These are phyloP conservation scores for Saururus chinensis DNA, from an alignment of 164 flowering plant species.

Conservation along the genomic window DNA sequence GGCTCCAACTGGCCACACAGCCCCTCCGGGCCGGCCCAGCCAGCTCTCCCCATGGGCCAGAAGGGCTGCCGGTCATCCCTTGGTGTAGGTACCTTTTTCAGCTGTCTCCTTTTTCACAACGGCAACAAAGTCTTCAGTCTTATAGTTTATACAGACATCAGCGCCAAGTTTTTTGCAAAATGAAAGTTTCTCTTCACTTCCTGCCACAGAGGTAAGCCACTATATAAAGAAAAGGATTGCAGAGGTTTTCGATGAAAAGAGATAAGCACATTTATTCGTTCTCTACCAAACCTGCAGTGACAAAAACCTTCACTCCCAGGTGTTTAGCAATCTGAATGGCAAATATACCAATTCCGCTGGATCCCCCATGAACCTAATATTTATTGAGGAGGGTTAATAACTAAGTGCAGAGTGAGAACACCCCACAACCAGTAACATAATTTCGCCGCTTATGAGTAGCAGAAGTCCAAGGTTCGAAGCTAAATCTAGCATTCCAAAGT, in stretches of 20 bases:
- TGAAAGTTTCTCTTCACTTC: constrained; percentile 67
- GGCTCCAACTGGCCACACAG: too few relatives aligned
- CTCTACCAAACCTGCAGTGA: constrained; percentile 61
- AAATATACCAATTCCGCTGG: constrained; percentile 95
- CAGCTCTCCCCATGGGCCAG: too few relatives aligned
- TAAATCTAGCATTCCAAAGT: too few relatives aligned
- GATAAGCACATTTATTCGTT: too few relatives aligned
- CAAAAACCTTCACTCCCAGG: constrained; percentile 61
- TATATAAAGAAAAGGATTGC: background rate
- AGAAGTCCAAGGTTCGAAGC: too few relatives aligned
- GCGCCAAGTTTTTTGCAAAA: constrained; percentile 84
- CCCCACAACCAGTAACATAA: too few relatives aligned
- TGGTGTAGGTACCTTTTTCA: too few relatives aligned
- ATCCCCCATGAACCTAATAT: constrained; percentile 83
- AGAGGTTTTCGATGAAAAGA: background rate
- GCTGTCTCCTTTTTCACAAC: constrained; percentile 80
- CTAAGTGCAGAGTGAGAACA: too few relatives aligned
- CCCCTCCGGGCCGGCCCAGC: too few relatives aligned
- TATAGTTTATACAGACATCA: constrained; percentile 91
- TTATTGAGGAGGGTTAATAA: background rate
- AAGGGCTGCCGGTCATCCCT: too few relatives aligned
- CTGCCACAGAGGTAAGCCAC: constrained; percentile 20
- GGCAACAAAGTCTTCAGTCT: constrained; percentile 85
- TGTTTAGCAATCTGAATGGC: constrained; percentile 85
- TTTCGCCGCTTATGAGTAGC: too few relatives aligned